Evolutionary conservation across 306 rosid species (phyloP).

Genomic region (Arachis stenosperma): DNA sequence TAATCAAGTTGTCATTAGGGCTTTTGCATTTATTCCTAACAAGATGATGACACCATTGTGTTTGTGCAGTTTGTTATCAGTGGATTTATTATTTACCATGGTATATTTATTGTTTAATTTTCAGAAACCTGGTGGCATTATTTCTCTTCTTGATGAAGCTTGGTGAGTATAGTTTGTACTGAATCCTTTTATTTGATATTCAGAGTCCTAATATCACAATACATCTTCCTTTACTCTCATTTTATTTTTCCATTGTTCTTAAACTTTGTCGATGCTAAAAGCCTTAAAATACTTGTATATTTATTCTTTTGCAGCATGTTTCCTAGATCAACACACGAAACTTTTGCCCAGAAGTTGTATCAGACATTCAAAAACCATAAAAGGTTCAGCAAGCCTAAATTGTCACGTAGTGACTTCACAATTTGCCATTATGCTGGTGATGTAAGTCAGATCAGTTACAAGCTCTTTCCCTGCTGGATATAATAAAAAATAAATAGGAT

Average conservation of each 20-base stretch:
- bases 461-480: neutral
- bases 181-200: constrained; percentile 31
- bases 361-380: constrained; percentile 94
- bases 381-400: constrained; percentile 91
- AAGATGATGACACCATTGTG: constrained; percentile 17
- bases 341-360: constrained; percentile 94
- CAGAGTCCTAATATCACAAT: constrained; percentile 29
- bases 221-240: constrained; percentile 27
- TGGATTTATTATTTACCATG: constrained; percentile 22
- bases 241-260: constrained; percentile 22
- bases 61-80: constrained; percentile 24
- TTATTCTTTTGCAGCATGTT: constrained; percentile 80
- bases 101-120: constrained; percentile 33
- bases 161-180: constrained; percentile 63
- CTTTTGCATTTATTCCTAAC: constrained; percentile 27
- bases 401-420: constrained; percentile 93
- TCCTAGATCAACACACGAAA: constrained; percentile 98
- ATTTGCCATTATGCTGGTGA: constrained; percentile 99
- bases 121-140: constrained; percentile 99
- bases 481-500: constrained; percentile 25
- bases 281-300: constrained; percentile 30
- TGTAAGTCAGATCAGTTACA: constrained; percentile 61
- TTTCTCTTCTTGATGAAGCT: constrained; percentile 99
- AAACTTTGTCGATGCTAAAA: constrained; percentile 18
- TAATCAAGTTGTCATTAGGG: constrained; percentile 10